Percentiles rank a stretch among this genome's conserved stretches.
Evolutionary conservation across 768 basidiomycete genomes (phyloP).

Genomic region (Rhodotorula kratochvilovae): DNA sequence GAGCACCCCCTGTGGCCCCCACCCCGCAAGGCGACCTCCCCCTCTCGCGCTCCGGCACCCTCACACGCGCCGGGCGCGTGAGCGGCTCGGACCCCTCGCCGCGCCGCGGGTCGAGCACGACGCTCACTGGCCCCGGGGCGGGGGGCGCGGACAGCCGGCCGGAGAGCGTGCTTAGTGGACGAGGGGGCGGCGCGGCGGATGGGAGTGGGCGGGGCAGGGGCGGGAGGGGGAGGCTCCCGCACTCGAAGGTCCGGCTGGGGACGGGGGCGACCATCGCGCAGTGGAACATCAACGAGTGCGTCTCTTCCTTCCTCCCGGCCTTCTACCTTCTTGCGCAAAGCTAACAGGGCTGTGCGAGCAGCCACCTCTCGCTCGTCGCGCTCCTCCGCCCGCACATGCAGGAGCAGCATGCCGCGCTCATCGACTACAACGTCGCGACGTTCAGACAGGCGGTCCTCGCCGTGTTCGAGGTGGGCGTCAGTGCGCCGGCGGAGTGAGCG

Average conservation of each 20-base stretch:
- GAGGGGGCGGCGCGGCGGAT: neutral
- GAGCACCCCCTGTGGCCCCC: neutral
- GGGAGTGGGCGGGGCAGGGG: too few species aligned
- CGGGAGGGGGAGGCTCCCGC: conserved; percentile 12
- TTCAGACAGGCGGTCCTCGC: conserved; percentile 77
- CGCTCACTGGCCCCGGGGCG: neutral
- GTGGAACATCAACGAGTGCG: conserved; percentile 68
- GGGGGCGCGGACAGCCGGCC: neutral
- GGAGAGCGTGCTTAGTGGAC: neutral
- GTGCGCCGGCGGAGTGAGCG: neutral
- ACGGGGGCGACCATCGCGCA: conserved; percentile 75
- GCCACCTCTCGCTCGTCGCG: conserved; percentile 53
- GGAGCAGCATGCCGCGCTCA: conserved; percentile 65
- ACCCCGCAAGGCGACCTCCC: neutral
- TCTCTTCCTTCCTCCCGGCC: neutral
- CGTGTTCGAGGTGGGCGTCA: conserved; percentile 67
- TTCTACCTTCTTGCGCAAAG: too few species aligned
- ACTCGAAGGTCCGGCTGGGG: conserved; percentile 40
- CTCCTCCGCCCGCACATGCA: conserved; percentile 68
- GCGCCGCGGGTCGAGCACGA: neutral
- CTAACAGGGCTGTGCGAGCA: too few species aligned
- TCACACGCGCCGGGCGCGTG: neutral
- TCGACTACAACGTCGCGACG: conserved; percentile 83
- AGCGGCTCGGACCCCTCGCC: neutral
- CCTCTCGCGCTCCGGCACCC: conserved; percentile 12